These are phyloP conservation scores for Penicillium sp. DNA, from an alignment of 2,329 filamentous ascomycete species.

Conservation along the genomic window DNA sequence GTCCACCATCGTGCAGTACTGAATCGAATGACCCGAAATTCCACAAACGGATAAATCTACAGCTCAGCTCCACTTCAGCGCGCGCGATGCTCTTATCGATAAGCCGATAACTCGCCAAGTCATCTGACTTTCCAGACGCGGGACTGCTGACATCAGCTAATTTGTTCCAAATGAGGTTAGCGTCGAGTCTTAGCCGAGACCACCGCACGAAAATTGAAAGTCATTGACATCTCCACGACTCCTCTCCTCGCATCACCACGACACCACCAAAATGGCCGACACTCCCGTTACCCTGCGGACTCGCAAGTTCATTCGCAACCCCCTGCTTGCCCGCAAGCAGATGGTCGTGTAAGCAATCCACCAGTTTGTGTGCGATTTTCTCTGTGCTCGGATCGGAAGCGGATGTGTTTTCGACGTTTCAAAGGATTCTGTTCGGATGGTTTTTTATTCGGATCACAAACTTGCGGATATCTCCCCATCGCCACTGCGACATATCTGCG, in stretches of 20 bases:
- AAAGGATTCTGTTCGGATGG: slow-evolving; percentile 1
- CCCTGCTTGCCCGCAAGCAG: slow-evolving; percentile 97
- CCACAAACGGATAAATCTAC: background rate
- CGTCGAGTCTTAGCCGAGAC: slow-evolving; percentile 37
- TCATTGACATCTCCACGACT: slow-evolving; percentile 23
- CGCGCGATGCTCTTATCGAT: slow-evolving; percentile 4
- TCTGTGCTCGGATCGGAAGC: background rate
- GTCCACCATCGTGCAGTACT: slow-evolving; percentile 9
- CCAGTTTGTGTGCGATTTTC: slow-evolving; percentile 4
- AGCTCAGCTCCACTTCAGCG: background rate
- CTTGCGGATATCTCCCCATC: slow-evolving; percentile 1
- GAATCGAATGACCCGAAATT: background rate
- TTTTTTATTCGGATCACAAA: background rate
- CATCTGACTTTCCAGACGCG: slow-evolving; percentile 1
- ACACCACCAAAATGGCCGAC: slow-evolving; percentile 70
- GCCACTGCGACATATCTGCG: background rate
- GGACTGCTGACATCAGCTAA: slow-evolving; percentile 12
- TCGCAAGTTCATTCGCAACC: slow-evolving; percentile 99
- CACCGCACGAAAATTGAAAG: slow-evolving; percentile 38
- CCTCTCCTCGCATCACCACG: slow-evolving; percentile 20
- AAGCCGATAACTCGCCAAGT: background rate
- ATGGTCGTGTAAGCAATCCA: slow-evolving; percentile 87
- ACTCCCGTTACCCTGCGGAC: slow-evolving; percentile 78
- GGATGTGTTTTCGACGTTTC: slow-evolving; percentile 3
- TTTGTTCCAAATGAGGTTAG: slow-evolving; percentile 23